Base-by-base conservation (phyloP, 495 filamentous ascomycete species). In the Penicillium arizonense region DNA sequence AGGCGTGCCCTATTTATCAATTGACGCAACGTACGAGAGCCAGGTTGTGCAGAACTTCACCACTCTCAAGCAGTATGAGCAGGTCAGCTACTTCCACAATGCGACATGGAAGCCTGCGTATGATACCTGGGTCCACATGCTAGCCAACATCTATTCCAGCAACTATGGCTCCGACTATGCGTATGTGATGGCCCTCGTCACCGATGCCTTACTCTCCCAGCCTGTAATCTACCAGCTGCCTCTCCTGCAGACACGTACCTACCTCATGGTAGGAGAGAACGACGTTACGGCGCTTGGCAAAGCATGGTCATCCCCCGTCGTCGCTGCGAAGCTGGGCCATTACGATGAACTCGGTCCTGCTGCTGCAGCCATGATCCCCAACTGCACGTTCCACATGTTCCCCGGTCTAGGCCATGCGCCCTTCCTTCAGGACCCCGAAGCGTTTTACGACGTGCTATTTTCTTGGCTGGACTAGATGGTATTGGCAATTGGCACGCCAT, bases 371-470 rank as follows among this genome's bases (percentile, higher is more conserved):
- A 38, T 49, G 44, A 50, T 58, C 7, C 50, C 55, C 8, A 45
- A 58, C 14, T 50, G 44, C 44, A 54, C 40, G 3, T 49, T 54
- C 50, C 50, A 54, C n/a, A 58, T 54, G 50, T 58, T 58, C 39
- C 38, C 55, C 35, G 55, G 55, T 20, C 45, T 58, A 13, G 55
- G 55, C 8, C 55, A 58, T 54, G 55, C 55, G 3, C 55, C 55
- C 14, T 58, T 58, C 44, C 50, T 58, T 12, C 55, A 58, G 40
- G 55, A 53, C 21, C 55, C 55, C 2, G 8, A 53, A 13, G 40
- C 39, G 10, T 58, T 58, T 3, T 54, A 58, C 24, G 28, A 54
- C 10, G 43, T 57, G 2, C 43, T 57, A 2, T 44, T 57, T 11
- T 53, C 49, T 18, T 47, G 14, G 8, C 18, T 53, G 6, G 43